Conservation (phyloP, 306 rosid species). For the Abrus pulchellus region DNA sequence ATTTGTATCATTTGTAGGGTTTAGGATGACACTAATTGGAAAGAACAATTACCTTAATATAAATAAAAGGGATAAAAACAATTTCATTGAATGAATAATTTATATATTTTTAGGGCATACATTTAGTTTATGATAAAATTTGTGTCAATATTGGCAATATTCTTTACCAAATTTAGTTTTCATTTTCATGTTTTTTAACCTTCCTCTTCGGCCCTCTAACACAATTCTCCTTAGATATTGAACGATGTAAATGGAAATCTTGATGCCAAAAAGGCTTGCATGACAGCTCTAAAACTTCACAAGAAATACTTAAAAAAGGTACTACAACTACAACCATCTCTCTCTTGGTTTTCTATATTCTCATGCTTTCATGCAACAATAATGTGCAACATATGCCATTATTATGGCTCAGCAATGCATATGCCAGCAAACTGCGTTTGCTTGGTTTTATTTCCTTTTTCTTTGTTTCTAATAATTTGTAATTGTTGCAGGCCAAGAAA, state of each 20-base stretch:
- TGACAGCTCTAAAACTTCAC: constrained; percentile 92
- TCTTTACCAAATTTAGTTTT: background rate
- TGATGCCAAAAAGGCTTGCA: constrained; percentile 96
- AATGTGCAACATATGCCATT: background rate
- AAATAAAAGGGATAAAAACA: background rate
- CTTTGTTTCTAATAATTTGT: background rate
- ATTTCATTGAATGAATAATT: background rate
- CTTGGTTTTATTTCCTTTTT: background rate
- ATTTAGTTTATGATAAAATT: background rate
- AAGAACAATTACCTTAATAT: background rate
- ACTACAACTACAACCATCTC: background rate
- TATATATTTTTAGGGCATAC: background rate
- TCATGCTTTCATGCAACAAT: background rate
- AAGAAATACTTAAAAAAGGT: constrained; percentile 95
- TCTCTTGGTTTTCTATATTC: background rate
- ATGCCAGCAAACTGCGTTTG: background rate
- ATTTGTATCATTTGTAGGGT: background rate
- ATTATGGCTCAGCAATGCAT: background rate
- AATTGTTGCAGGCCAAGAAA: constrained; percentile 75
- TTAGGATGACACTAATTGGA: constrained; percentile 9
- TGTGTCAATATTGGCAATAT: background rate
- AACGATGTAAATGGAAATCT: constrained; percentile 93
- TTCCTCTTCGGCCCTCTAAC: background rate
- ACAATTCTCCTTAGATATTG: constrained; percentile 70
- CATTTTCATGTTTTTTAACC: background rate